These are phyloP conservation scores for Daedaleopsis sinensis DNA, from an alignment of 768 basidiomycete species.

Conservation along the genomic window DNA sequence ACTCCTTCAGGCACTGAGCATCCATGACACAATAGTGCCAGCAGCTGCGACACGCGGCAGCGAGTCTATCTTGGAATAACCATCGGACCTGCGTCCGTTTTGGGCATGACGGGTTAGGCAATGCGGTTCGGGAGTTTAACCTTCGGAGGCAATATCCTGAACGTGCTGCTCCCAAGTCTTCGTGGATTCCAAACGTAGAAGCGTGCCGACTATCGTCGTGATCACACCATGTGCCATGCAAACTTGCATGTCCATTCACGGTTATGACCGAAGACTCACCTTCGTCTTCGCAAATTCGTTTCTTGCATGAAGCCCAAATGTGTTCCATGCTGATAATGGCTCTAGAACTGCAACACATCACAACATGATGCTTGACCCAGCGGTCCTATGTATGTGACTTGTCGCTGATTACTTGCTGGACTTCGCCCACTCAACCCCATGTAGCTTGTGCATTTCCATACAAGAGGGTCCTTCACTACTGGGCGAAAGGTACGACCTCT, in stretches of 20 bases:
- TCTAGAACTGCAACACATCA: constrained; percentile 83
- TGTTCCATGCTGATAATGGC: not conserved
- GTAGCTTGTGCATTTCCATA: constrained; percentile 80
- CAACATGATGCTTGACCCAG: constrained; percentile 95
- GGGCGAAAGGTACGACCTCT: constrained; percentile 79
- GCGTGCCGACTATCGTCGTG: too few species aligned
- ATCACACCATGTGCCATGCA: too few species aligned
- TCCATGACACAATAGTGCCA: not conserved
- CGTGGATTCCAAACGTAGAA: too few species aligned
- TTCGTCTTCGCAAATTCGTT: not conserved
- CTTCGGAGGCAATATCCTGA: not conserved
- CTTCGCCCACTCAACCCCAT: not conserved
- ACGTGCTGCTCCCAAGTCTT: not conserved
- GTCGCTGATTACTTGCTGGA: too few species aligned
- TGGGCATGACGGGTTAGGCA: not conserved
- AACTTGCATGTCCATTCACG: too few species aligned
- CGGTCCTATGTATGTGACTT: constrained; percentile 66
- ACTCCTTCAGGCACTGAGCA: not conserved
- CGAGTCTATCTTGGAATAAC: not conserved
- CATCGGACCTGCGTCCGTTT: not conserved
- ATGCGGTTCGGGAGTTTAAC: not conserved
- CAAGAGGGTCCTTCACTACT: constrained; percentile 80
- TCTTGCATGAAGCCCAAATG: not conserved
- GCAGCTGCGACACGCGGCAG: not conserved
- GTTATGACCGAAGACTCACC: not conserved